Base-by-base conservation (phyloP, 768 basidiomycete genomes). In the Boletus reticulatus region DNA sequence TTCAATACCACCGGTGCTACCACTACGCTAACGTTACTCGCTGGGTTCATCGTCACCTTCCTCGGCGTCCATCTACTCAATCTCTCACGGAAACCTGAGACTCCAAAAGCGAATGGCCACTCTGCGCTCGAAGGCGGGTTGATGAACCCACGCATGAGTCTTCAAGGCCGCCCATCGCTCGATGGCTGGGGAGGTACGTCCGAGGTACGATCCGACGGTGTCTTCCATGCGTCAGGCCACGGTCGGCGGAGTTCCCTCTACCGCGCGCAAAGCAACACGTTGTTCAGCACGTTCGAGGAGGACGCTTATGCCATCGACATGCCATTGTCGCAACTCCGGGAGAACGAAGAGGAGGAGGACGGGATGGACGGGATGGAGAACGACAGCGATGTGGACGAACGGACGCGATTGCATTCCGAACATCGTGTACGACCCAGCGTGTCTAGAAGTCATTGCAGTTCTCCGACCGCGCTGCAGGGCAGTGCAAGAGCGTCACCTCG, bases 21-120 rank as follows among this genome's bases (percentile, higher is more conserved):
- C 22, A 91, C 93, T 69, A 93, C 92, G 32, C 64, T 95, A 31
- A 95, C 94, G 2, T 85, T 99, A 31, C 76, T 98, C 53, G 82
- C 85, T 48, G 97, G 97, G 43, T 96, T 98, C 73, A 75, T 88
- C 62, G 84, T 92, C 64, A 99, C 93, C 49, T 98, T 97, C 77
- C 81, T 97, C 58, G 97, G 97, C 36, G 97, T 99, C n/a, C 92
- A 97, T 72, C 82, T 97, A 39, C 84, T 97, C 64, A 92, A 93
- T 71, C 67, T 91, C 58, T 92, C 92, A 4, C 86, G 90, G 22
- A 74, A 75, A 49, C 74, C 83, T 0, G 79, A 84, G 24, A 72
- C 74, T 4, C 69, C 77, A 7, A 73, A 76, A 50, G 73, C 74
- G 24, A 70, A 70, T 32, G 74, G 71, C 48, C 84, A 84, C 67